phyloP scores from a whole-genome alignment of 495 filamentous ascomycete species.

The Chaetomium tenue region DNA sequence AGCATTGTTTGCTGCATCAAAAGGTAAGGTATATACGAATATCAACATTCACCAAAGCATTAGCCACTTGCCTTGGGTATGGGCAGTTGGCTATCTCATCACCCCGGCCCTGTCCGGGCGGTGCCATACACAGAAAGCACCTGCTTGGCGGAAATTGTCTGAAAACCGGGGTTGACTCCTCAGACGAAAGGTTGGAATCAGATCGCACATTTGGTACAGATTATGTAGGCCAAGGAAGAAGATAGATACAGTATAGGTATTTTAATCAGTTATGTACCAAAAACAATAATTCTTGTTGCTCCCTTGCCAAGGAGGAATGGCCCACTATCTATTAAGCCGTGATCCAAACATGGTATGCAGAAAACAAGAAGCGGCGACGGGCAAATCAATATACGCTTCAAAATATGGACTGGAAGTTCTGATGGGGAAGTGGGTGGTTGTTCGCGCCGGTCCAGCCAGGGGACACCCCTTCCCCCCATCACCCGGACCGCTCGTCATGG shows the following conservation, averaged over 20 bases:
- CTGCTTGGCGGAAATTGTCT: too few species aligned
- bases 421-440: background rate
- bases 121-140: too few species aligned
- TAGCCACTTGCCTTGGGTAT: too few species aligned
- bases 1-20: too few species aligned
- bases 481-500: too few species aligned
- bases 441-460: background rate
- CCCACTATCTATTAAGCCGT: conserved; percentile 21
- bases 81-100: too few species aligned
- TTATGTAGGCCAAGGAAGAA: background rate
- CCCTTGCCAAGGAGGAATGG: background rate
- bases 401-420: background rate
- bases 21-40: too few species aligned
- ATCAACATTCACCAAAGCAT: too few species aligned
- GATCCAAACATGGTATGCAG: conserved; percentile 17
- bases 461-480: background rate
- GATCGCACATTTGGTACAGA: background rate
- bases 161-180: too few species aligned
- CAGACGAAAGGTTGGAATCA: too few species aligned
- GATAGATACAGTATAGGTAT: conserved; percentile 22
- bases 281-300: conserved; percentile 5
- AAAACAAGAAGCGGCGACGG: background rate
- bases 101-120: too few species aligned
- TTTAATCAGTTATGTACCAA: conserved; percentile 26
- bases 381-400: conserved; percentile 3